Evolutionary conservation across 331 rosid species (phyloP).

Genomic region (Rhamnella rubrinervis): DNA sequence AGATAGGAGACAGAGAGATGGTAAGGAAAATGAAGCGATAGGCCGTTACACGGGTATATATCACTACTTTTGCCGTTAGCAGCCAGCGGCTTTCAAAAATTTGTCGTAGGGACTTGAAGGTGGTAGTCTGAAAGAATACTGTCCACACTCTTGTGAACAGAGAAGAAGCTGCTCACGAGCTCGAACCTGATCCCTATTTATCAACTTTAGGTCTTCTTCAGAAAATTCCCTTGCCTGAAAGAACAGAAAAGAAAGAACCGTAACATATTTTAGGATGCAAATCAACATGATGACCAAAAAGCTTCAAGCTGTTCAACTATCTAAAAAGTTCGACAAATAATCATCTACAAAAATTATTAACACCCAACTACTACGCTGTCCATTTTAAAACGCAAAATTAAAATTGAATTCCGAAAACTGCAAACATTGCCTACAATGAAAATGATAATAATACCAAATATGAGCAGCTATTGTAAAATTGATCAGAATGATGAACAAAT

Average conservation of each 20-base stretch:
- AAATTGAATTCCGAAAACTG: too few relatives aligned
- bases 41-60: slow-evolving; percentile 18
- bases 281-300: background rate
- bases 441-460: too few relatives aligned
- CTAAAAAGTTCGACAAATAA: background rate
- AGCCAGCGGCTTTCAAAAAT: slow-evolving; percentile 92
- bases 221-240: slow-evolving; percentile 52
- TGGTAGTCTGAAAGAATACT: slow-evolving; percentile 64
- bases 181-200: slow-evolving; percentile 36
- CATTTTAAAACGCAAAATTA: background rate
- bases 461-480: too few relatives aligned
- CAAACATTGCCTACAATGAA: background rate
- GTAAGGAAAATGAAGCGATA: background rate
- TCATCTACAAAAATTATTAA: background rate
- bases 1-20: background rate
- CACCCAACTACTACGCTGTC: background rate
- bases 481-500: too few relatives aligned
- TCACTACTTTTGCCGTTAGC: slow-evolving; percentile 34
- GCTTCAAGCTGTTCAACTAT: background rate
- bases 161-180: slow-evolving; percentile 39
- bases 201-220: slow-evolving; percentile 49
- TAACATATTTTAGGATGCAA: background rate
- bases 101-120: slow-evolving; percentile 93
- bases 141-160: slow-evolving; percentile 53
- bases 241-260: slow-evolving; percentile 3